Percentiles rank a stretch among this genome's conserved stretches.
These are phyloP conservation scores for Aspergillus incahuasiensis DNA, from an alignment of 495 filamentous ascomycete species.

Conservation along the genomic window DNA sequence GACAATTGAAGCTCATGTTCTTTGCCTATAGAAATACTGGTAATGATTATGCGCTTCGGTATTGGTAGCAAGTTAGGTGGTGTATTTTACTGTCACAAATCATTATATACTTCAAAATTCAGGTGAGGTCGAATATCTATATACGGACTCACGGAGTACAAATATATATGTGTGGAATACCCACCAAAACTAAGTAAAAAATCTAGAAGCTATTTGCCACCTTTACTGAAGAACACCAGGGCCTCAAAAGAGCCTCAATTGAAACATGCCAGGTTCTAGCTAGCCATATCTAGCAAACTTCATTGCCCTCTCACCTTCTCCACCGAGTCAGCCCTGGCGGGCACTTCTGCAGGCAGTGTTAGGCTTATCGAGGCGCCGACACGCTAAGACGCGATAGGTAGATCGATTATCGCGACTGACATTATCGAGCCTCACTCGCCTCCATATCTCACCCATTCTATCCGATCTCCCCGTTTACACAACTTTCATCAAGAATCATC, in stretches of 20 bases:
- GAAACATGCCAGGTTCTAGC: not conserved
- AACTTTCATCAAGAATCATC: not conserved
- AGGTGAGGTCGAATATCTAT: no score
- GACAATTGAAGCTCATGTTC: no score
- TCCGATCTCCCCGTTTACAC: not conserved
- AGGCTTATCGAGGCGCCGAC: not conserved
- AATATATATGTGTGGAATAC: not conserved
- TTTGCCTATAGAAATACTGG: no score
- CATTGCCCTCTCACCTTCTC: not conserved
- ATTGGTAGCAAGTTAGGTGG: no score
- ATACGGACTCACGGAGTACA: no score
- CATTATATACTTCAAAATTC: no score
- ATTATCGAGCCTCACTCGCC: not conserved
- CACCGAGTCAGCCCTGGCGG: not conserved
- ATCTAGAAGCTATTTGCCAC: not conserved
- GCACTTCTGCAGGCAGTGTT: not conserved
- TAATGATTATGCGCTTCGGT: no score
- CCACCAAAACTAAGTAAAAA: not conserved
- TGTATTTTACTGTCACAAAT: no score
- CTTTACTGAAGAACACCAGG: not conserved
- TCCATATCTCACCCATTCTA: not conserved
- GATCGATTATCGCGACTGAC: not conserved
- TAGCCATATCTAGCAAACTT: not conserved
- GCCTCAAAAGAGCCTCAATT: not conserved
- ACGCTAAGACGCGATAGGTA: constrained; percentile 1